Evolutionary conservation across 1,139 yeast genomes (phyloP).

Genomic region (Ogataea hybrid): DNA sequence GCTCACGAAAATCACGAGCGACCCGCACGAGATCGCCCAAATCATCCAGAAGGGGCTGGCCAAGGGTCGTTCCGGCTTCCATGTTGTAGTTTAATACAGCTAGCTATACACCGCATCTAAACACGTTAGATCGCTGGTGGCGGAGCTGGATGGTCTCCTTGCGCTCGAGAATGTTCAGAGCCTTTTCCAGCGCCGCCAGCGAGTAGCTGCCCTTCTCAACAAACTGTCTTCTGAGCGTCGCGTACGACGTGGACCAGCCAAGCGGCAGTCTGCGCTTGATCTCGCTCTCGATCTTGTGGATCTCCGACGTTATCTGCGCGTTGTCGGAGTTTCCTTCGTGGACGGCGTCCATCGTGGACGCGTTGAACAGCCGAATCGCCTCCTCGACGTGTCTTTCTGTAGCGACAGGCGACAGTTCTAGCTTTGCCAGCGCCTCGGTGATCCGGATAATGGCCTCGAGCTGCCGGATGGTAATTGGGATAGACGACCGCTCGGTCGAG

Average conservation of each 20-base stretch:
- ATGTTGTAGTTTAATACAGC: constrained; percentile 44
- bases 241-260: constrained; percentile 94
- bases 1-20: constrained; percentile 78
- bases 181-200: constrained; percentile 77
- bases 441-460: constrained; percentile 96
- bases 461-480: constrained; percentile 97
- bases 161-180: constrained; percentile 77
- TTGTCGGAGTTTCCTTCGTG: constrained; percentile 49
- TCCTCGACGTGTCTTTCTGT: constrained; percentile 90
- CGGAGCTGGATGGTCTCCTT: constrained; percentile 85
- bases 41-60: constrained; percentile 71
- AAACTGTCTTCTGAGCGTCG: constrained; percentile 79
- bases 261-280: constrained; percentile 89
- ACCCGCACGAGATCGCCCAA: constrained; percentile 74
- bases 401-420: constrained; percentile 81
- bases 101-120: constrained; percentile 64
- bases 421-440: constrained; percentile 89
- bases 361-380: constrained; percentile 89
- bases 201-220: constrained; percentile 62
- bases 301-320: constrained; percentile 57
- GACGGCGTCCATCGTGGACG: constrained; percentile 98
- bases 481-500: constrained; percentile 87
- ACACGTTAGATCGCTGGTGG: constrained; percentile 83
- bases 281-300: constrained; percentile 77
- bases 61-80: constrained; percentile 66